A percentile compares a stretch with the other conserved stretches of the same genome.
phyloP scores from a whole-genome alignment of 2,329 filamentous ascomycete genomes.

The Botrytis medusae region DNA sequence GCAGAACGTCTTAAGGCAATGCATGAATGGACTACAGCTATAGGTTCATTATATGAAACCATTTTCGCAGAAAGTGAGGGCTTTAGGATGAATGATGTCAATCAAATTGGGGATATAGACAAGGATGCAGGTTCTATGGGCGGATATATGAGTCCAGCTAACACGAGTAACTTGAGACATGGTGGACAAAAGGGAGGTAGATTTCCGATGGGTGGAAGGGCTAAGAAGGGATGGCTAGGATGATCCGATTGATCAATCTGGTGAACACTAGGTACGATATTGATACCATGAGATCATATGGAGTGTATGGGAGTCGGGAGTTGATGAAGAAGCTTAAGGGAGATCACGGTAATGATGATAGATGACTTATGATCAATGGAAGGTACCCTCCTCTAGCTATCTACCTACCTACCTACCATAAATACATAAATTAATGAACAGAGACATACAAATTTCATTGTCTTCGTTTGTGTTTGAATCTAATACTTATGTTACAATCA shows the following conservation, averaged over 20 bases:
- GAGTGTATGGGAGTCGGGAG: not conserved
- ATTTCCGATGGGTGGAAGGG: not conserved
- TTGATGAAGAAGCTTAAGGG: not conserved
- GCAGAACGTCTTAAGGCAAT: constrained; percentile 72
- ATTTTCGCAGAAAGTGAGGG: constrained; percentile 79
- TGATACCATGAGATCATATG: not conserved
- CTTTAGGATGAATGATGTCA: constrained; percentile 45
- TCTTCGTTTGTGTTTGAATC: not conserved
- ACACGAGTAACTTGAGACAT: not conserved
- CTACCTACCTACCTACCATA: not conserved
- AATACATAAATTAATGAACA: not conserved
- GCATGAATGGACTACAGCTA: constrained; percentile 67
- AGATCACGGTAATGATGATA: constrained; percentile 10
- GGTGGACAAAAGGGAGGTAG: constrained; percentile 3
- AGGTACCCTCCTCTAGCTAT: not conserved
- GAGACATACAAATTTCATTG: not conserved
- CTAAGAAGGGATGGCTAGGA: not conserved
- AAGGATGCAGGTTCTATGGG: not conserved
- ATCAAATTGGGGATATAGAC: constrained; percentile 23
- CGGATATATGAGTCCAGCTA: not conserved
- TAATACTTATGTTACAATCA: no score
- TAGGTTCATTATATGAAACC: constrained; percentile 66
- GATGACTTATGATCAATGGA: constrained; percentile 13
- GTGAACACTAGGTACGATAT: not conserved
- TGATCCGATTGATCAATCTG: not conserved